phyloP scores from a whole-genome alignment of 345 rosid species.

The Arabidopsis arenosa region DNA sequence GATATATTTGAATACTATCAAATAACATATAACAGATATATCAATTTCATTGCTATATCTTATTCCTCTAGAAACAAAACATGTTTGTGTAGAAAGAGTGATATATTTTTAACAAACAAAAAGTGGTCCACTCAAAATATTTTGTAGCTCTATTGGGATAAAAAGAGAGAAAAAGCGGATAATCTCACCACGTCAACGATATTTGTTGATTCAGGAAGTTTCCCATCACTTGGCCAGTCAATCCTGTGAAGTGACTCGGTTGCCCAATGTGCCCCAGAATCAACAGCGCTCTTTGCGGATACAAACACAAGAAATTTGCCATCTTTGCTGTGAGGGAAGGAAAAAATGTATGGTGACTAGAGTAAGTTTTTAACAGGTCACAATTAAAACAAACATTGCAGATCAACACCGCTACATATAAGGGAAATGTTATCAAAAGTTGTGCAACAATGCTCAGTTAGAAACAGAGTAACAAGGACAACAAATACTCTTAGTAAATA shows the following conservation, averaged over 20 bases:
- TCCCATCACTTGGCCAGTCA: constrained; percentile 71
- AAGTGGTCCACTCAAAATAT: not conserved
- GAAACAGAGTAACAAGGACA: constrained; percentile 5
- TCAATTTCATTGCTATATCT: not conserved
- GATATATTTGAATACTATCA: constrained; percentile 7
- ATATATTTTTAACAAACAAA: constrained; percentile 9
- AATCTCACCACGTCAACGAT: constrained; percentile 74
- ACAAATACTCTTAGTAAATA: not conserved
- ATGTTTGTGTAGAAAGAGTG: constrained; percentile 9
- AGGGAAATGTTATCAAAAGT: not conserved
- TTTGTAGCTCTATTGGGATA: not conserved
- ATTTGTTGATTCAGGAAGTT: constrained; percentile 49
- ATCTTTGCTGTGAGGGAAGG: constrained; percentile 65
- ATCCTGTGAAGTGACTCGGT: constrained; percentile 83
- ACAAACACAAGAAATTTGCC: constrained; percentile 78
- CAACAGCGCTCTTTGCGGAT: constrained; percentile 77
- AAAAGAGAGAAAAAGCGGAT: constrained; percentile 7
- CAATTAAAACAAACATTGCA: constrained; percentile 3
- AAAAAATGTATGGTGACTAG: constrained; percentile 31
- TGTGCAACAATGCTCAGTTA: constrained; percentile 1
- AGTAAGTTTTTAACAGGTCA: not conserved
- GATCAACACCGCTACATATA: not conserved
- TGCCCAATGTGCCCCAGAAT: constrained; percentile 73
- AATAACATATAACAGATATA: not conserved
- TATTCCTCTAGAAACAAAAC: too few species aligned